phyloP scores from a whole-genome alignment of 129 eudicot species.

The Helichrysum umbraculigerum region DNA sequence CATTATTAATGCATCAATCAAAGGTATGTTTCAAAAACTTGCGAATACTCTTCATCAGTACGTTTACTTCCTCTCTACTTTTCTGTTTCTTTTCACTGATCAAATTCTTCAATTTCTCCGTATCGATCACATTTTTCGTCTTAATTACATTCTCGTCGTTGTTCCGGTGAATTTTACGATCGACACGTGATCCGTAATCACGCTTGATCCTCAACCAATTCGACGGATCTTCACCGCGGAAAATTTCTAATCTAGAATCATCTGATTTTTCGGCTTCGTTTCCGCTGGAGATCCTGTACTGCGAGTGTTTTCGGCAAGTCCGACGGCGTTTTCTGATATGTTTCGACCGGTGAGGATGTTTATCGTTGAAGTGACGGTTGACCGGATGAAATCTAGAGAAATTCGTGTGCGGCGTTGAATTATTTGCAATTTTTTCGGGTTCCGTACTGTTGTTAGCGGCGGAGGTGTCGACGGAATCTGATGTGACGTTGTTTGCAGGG shows the following conservation, averaged over 20 bases:
- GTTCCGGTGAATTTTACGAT: constrained; percentile 20
- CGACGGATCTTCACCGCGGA: constrained; percentile 31
- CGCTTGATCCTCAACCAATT: constrained; percentile 33
- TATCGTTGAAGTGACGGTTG: constrained; percentile 44
- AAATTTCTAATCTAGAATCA: constrained; percentile 2
- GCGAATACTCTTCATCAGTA: constrained; percentile 47
- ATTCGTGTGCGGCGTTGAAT: constrained; percentile 22
- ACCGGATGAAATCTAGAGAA: constrained; percentile 42
- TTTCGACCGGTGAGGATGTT: constrained; percentile 13
- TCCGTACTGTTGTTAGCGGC: neutral
- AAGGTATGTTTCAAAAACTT: constrained; percentile 49
- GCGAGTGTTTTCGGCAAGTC: constrained; percentile 29
- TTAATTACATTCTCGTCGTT: constrained; percentile 3
- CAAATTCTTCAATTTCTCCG: constrained; percentile 37
- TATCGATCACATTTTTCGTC: constrained; percentile 18
- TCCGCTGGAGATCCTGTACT: constrained; percentile 16
- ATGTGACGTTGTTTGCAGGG: constrained; percentile 23
- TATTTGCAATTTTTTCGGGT: constrained; percentile 14
- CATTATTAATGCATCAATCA: constrained; percentile 18
- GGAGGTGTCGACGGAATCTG: constrained; percentile 6
- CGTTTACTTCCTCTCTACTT: constrained; percentile 29
- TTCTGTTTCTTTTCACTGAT: constrained; percentile 20
- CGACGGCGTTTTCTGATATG: constrained; percentile 10
- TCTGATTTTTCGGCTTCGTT: constrained; percentile 26
- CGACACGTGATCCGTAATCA: constrained; percentile 27